Base-by-base conservation (phyloP, 176 grass and related monocot species). In the Canna indica region DNA sequence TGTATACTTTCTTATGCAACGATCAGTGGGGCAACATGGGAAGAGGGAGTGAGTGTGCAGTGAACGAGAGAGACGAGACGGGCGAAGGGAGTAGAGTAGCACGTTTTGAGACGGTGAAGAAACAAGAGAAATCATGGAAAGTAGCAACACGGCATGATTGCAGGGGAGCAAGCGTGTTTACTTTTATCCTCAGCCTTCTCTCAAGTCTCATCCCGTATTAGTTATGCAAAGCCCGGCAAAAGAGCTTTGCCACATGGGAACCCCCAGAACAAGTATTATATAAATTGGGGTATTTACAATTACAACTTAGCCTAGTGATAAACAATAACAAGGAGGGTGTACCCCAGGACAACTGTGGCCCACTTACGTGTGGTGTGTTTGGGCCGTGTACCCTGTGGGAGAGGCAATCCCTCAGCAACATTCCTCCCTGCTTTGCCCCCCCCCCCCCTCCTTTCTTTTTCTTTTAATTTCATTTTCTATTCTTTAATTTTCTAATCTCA, bases 361-460 rank as follows among this genome's bases (percentile, higher is more conserved):
- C 45, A 68, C 38, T 70, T 7, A 4, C 12, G 52, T 1, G 35
- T 22, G 35, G 36, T 72, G 57, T 85, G 83, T 80, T 80, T 26
- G 7, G 83, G 73, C 56, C 67, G 53, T 85, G 77, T 53, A 77
- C 77, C 83, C 82, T 62, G 67, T 58, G 47, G 12, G 66, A 69
- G 70, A 35, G 67, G 76, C 77, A 85, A 80, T n/a, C 59, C 47
- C 67, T 60, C 46, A 59, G 82, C 67, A 47, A 48, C 76, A 75
- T 73, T 79, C 71, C 54, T 59, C 36, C 30, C 52, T 47, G 52
- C 42, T 28, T 53, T 36, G 42, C 39, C 66, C 30, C 67, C 54
- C 60, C 70, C 59, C 36, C 53, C 68, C 27, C 46, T 58, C 32
- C 39, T 47, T 29, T 82, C 17, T 66, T 48, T 57, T 66, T 8